Conservation (phyloP, 495 filamentous ascomycete genomes). For the Xylaria sp. region DNA sequence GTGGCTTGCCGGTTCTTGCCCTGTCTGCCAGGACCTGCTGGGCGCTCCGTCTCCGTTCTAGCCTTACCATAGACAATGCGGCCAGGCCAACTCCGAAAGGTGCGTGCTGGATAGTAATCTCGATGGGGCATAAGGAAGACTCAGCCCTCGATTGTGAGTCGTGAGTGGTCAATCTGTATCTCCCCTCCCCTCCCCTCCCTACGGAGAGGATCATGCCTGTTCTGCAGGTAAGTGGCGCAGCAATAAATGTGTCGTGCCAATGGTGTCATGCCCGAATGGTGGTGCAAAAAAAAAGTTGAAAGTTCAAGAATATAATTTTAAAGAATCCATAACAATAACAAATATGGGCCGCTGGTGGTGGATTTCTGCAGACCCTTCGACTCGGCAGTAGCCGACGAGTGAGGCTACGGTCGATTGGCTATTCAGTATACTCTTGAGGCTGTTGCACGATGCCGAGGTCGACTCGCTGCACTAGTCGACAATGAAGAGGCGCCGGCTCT, state of each 20-base stretch:
- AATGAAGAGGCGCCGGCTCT: not conserved
- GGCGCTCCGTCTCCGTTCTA: slow-evolving; percentile 20
- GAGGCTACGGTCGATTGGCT: not conserved
- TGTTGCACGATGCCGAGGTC: not conserved
- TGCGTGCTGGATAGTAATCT: slow-evolving; percentile 28
- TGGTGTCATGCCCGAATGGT: not conserved
- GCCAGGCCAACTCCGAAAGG: slow-evolving; percentile 16
- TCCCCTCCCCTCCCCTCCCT: not conserved
- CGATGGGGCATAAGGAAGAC: slow-evolving; percentile 7
- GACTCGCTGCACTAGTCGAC: not conserved
- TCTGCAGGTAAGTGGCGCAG: slow-evolving; percentile 23
- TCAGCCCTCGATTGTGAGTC: slow-evolving; percentile 4
- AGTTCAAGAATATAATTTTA: not conserved
- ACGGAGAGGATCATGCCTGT: not conserved
- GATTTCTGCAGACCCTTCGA: not conserved
- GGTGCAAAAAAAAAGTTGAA: not conserved
- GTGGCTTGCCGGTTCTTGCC: slow-evolving; percentile 21
- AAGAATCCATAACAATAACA: not conserved
- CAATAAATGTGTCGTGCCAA: slow-evolving; percentile 1
- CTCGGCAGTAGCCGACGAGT: slow-evolving; percentile 8
- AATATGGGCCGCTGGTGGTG: slow-evolving; percentile 3
- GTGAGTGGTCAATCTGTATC: slow-evolving; percentile 14
- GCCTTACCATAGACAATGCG: slow-evolving; percentile 14
- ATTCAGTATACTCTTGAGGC: not conserved
- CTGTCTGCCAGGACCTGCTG: not conserved